Base-by-base conservation (phyloP, 495 filamentous ascomycete genomes). In the Penicillium cosmopolitanum region DNA sequence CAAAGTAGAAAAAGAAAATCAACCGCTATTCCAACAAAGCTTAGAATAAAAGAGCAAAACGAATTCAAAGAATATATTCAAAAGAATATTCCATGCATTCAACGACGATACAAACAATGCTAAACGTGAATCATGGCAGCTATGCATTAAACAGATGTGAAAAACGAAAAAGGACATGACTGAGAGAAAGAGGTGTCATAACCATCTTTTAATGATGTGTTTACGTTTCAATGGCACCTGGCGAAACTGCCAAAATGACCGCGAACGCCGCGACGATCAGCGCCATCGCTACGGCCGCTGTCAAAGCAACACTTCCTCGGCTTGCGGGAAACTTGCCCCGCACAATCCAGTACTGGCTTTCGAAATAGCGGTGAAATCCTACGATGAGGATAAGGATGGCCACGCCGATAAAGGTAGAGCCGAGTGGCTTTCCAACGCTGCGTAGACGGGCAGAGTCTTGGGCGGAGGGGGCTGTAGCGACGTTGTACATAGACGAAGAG, bases 291-390 rank as follows among this genome's bases (percentile, higher is more conserved):
- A 96, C 77, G 51, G 89, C 73, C 8, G 88, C 84, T 40, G 96
- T 83, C 38, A 97, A 60, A 23, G 93, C 82, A 60, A 98, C 85
- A 60, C 92, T 95, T 19, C 92, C 93, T 44, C 94, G 82, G 66
- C 91, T 94, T 1, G 94, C 94, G 0, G 94, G 94, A 62, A 97
- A 98, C 69, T 97, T 97, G 56, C 94, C 94, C 56, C 87, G 82
- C 40, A 97, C 87, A 53, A 98, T 86, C 89, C 96, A 98, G 65
- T 94, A 86, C 76, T 85, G 82, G 46, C 80, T 81, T 58, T 85
- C 81, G 60, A 85, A 84, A 53, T 85, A 91, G 50, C 89, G 80
- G 63, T 90, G 86, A 62, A 89, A 88, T 23, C 95, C 95, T 48
- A 97, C 75, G 34, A 91, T 73, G n/a, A 98, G 80, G 42, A 96